Base-by-base conservation (phyloP, 2,329 filamentous ascomycete species). In the Epichloe scottii region DNA sequence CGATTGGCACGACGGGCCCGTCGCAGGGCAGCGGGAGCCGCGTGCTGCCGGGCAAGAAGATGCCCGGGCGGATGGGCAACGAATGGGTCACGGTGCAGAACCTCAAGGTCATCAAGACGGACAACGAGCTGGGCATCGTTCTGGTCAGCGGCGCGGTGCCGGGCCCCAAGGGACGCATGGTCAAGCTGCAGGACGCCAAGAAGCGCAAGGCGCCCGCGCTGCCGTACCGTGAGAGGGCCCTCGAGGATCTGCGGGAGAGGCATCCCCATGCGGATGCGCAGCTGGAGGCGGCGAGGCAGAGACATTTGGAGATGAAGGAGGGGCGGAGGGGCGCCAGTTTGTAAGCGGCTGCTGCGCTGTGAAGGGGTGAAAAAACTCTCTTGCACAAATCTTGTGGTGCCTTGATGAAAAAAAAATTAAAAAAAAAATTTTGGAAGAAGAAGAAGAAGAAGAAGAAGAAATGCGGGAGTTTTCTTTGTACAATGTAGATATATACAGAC, bases 41-140 rank as follows among this genome's bases (percentile, higher is more conserved):
- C 70, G 91, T 98, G 23, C 74, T 89, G 64, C 93, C 93, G 0
- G 93, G 93, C 54, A 98, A 98, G 81, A 93, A 89, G 72, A 98
- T 98, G 93, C 82, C 93, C 3, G 93, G 93, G 51, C 82, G 88
- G 53, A 97, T 98, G 93, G 93, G 93, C 56, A 87, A 85, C 57
- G 79, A 95, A 68, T 82, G 81, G 58, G 86, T 89, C 51, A 98
- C 93, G 46, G 78, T 93, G 52, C 90, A 96, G 76, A 96, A 95
- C 69, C 72, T 97, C 60, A 87, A 85, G 70, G 82, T 98, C 49
- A 71, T 98, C 66, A 84, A 89, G 74, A 84, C 95, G 35, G 89
- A 97, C 70, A 78, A 83, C 60, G 84, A 87, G 66, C 84, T 90
- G 62, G 93, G 93, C 19, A 81, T 95, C 60, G 81, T 98, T 53